Evolutionary conservation across 2,329 filamentous ascomycete species (phyloP), one percentile per base, ranked within the genome.

Genomic region (Golovinomyces cichoracearum): DNA sequence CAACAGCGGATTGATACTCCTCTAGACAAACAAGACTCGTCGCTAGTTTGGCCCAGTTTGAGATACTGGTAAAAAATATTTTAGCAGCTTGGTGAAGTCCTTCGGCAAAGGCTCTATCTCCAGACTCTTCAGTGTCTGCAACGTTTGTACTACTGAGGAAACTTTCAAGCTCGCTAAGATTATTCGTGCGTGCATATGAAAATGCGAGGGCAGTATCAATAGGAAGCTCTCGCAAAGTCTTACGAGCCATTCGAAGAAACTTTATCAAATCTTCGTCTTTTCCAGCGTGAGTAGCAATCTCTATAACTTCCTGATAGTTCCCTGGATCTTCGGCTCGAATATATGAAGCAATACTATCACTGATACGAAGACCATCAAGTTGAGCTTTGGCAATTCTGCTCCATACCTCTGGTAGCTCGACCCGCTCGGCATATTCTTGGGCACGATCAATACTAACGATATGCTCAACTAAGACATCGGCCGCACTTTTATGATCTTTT

Each of bases 251-350:
- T 57, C 82, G 81, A 55, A 98, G 71, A 68, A 78, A 98, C 66
- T 93, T 94, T 71, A 98, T 80, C 33, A 98, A 76, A 52, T 98
- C 90, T 62, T 94, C 86, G 60, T 95, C 88, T 72, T 98, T 98
- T 57, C 88, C 90, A 51, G 92, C 90, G 57, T 86, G 84, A 0
- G 83, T 93, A 15, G 83, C 85, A 55, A 84, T 90, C 63, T 98
- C 90, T 54, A 98, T 95, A 51, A 98, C 90, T 64, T 98, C 92
- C 46, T 74, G 69, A 66, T 92, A 92, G 69, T 98, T 98, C 57
- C 78, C 81, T 29, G 92, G 81, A 59, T 98, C 90, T 53, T 80
- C 74, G 29, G 90, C 90, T 63, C 88, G 88, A 62, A 98, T 93
- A 66, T 98, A 98, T 0, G 90, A 95, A 52, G 93, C 85, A 55